phyloP scores from a whole-genome alignment of 768 basidiomycete species.

The Naganishia kalamii region DNA sequence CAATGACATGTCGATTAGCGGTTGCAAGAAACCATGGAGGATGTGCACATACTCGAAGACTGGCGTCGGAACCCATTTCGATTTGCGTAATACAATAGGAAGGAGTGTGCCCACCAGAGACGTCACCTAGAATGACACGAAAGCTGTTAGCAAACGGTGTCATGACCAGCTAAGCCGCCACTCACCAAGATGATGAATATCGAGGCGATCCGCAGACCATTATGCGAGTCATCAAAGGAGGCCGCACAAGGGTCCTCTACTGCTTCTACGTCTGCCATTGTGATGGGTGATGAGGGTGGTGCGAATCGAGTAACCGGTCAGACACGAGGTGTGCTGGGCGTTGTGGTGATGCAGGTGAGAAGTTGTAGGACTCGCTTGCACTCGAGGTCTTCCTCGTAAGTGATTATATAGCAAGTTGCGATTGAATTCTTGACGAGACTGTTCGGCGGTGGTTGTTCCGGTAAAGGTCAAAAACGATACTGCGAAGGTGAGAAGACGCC shows the following conservation, averaged over 20 bases:
- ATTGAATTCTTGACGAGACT: too few relatives aligned
- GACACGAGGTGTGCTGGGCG: too few relatives aligned
- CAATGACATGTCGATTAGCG: background rate
- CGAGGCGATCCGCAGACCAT: constrained; percentile 38
- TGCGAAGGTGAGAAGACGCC: too few relatives aligned
- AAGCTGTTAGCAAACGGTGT: background rate
- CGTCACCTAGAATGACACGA: constrained; percentile 31
- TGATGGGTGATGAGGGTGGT: background rate
- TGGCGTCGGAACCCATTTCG: constrained; percentile 52
- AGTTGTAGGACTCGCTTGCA: too few relatives aligned
- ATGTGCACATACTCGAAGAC: constrained; percentile 61
- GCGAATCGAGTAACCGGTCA: too few relatives aligned
- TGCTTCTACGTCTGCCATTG: constrained; percentile 20
- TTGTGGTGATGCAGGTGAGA: background rate
- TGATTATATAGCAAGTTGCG: too few relatives aligned
- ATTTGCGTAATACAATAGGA: constrained; percentile 35
- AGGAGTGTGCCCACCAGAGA: constrained; percentile 36
- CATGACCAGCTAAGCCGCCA: background rate
- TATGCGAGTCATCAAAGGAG: constrained; percentile 11
- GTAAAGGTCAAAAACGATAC: too few relatives aligned
- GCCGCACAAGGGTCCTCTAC: constrained; percentile 36
- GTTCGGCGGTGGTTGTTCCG: too few relatives aligned
- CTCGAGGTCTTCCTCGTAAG: too few relatives aligned
- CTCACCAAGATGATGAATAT: constrained; percentile 45
- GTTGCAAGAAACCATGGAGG: background rate